A percentile compares a stretch with the other conserved stretches of the same genome.
Evolutionary conservation across 148 eudicot genomes (phyloP).

Genomic region (Cornus florida): DNA sequence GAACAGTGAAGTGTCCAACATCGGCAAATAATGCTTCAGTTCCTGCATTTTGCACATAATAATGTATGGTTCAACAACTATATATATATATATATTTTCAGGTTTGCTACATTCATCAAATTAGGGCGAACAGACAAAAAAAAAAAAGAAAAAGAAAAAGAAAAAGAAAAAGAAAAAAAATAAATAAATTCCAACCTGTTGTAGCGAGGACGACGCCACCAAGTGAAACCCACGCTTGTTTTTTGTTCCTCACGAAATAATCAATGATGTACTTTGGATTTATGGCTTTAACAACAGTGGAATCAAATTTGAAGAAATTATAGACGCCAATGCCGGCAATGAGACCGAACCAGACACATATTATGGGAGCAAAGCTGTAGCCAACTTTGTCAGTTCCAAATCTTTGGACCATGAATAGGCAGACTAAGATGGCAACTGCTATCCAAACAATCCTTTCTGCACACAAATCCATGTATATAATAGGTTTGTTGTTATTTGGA

Average conservation of each 20-base stretch:
- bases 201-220: conserved; percentile 32
- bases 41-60: conserved; percentile 11
- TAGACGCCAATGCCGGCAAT: conserved; percentile 26
- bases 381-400: conserved; percentile 43
- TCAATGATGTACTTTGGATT: conserved; percentile 31
- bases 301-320: conserved; percentile 25
- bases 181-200: conserved; percentile 9
- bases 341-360: conserved; percentile 27
- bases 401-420: conserved; percentile 29
- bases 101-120: neutral
- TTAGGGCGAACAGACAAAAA: too few species aligned
- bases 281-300: conserved; percentile 27
- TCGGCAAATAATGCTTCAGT: conserved; percentile 34
- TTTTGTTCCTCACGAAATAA: conserved; percentile 30
- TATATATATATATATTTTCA: neutral
- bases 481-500: too few species aligned
- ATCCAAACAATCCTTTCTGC: conserved; percentile 35
- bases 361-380: conserved; percentile 32
- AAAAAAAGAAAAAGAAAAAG: too few species aligned
- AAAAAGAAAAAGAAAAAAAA: too few species aligned
- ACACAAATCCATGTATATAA: neutral
- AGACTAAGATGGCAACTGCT: conserved; percentile 27
- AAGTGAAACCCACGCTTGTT: conserved; percentile 35
- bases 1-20: conserved; percentile 28
- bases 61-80: too few species aligned